A percentile compares a stretch with the other conserved stretches of the same genome.
Evolutionary conservation across 257 asterid species (phyloP).

Genomic region (Solanum verrucosum): DNA sequence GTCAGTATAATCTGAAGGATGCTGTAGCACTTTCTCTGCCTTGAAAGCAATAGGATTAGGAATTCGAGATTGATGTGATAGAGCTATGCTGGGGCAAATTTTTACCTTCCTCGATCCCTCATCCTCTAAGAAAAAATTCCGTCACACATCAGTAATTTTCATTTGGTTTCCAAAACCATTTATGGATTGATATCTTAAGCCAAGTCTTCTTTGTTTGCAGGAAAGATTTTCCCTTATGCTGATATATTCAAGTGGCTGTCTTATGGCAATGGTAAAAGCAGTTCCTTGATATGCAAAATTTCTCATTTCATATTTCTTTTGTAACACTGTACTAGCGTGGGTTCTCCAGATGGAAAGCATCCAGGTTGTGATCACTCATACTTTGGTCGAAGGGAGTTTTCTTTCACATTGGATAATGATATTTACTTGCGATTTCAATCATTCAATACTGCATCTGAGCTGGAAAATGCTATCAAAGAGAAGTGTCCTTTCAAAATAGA

Average conservation of each 20-base stretch:
- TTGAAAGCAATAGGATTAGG: neutral
- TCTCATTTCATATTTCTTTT: neutral
- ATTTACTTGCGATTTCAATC: slow-evolving; percentile 78
- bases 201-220: slow-evolving; percentile 27
- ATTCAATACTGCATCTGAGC: slow-evolving; percentile 42
- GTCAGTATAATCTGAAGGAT: neutral
- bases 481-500: slow-evolving; percentile 83
- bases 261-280: slow-evolving; percentile 70
- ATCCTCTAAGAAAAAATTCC: neutral
- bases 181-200: neutral
- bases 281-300: neutral
- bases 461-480: slow-evolving; percentile 64
- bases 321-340: slow-evolving; percentile 2
- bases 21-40: neutral
- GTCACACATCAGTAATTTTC: slow-evolving; percentile 1
- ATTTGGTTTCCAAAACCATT: neutral
- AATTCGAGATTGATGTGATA: neutral
- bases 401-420: slow-evolving; percentile 79
- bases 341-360: slow-evolving; percentile 71
- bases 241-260: slow-evolving; percentile 87
- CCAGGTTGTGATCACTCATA: slow-evolving; percentile 94
- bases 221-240: slow-evolving; percentile 64
- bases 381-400: slow-evolving; percentile 78
- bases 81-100: neutral
- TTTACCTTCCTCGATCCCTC: neutral